Evolutionary conservation across 2,329 filamentous ascomycete species (phyloP).

Genomic region (Iodosphaeria phyllophila): DNA sequence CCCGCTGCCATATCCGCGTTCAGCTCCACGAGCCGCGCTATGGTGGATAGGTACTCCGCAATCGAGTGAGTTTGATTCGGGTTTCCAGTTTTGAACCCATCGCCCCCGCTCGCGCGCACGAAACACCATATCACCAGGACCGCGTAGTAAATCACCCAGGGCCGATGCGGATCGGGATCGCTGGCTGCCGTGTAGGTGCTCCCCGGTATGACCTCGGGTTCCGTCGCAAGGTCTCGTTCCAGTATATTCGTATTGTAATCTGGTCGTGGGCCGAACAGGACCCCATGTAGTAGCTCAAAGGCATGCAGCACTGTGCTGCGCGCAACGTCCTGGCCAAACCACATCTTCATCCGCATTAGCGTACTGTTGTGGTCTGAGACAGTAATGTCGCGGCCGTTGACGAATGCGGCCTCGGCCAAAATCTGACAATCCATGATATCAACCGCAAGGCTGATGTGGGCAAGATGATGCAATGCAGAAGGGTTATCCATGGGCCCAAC

Average conservation of each 20-base stretch:
- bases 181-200: slow-evolving; percentile 53
- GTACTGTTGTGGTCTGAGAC: slow-evolving; percentile 56
- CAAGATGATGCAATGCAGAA: slow-evolving; percentile 67
- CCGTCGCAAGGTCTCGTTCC: slow-evolving; percentile 8
- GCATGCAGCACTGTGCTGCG: slow-evolving; percentile 74
- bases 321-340: slow-evolving; percentile 58
- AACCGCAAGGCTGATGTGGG: slow-evolving; percentile 76
- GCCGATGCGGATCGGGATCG: slow-evolving; percentile 67
- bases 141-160: slow-evolving; percentile 84
- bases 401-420: slow-evolving; percentile 59
- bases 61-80: slow-evolving; percentile 11
- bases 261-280: slow-evolving; percentile 37
- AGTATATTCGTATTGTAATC: slow-evolving; percentile 6
- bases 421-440: slow-evolving; percentile 84
- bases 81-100: slow-evolving; percentile 17
- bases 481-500: slow-evolving; percentile 57
- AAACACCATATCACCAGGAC: slow-evolving; percentile 77
- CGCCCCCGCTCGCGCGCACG: slow-evolving; percentile 56
- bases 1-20: slow-evolving; percentile 46
- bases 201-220: slow-evolving; percentile 12
- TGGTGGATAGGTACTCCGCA: slow-evolving; percentile 31
- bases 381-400: slow-evolving; percentile 65
- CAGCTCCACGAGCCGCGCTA: slow-evolving; percentile 54
- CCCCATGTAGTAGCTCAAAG: slow-evolving; percentile 59
- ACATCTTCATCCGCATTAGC: slow-evolving; percentile 56